phyloP scores from a whole-genome alignment of 441 rosid genomes.

The Brassica hybrid region DNA sequence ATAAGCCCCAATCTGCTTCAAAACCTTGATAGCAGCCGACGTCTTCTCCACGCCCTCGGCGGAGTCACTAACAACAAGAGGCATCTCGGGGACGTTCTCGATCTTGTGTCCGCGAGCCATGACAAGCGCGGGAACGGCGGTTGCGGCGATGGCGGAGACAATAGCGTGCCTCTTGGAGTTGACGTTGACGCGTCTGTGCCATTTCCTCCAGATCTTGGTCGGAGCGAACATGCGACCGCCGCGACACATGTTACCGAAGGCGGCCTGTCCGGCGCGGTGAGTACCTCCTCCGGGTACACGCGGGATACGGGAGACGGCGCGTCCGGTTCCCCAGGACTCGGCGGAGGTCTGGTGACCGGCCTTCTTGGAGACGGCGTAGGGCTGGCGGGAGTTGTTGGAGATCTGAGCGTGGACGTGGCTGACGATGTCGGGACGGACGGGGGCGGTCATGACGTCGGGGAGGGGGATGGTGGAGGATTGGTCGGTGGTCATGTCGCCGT shows the following conservation, averaged over 20 bases:
- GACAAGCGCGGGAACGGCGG: constrained; percentile 82
- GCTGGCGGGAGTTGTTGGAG: constrained; percentile 86
- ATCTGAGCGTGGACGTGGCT: constrained; percentile 68
- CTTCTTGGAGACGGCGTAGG: constrained; percentile 86
- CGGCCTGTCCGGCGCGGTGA: constrained; percentile 99
- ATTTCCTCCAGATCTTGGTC: constrained; percentile 96
- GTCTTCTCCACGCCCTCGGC: constrained; percentile 84
- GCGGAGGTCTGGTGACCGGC: constrained; percentile 96
- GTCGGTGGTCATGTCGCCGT: constrained; percentile 83
- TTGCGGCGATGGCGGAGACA: constrained; percentile 89
- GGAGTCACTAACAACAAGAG: constrained; percentile 71
- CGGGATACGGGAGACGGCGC: constrained; percentile 98
- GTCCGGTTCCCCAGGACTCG: constrained; percentile 76
- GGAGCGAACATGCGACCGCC: constrained; percentile 99
- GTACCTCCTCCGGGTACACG: constrained; percentile 99
- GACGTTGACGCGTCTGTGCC: constrained; percentile 89
- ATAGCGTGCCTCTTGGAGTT: constrained; percentile 86
- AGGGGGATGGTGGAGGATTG: constrained; percentile 53
- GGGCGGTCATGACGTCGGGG: constrained; percentile 79
- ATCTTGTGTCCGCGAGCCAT: constrained; percentile 93
- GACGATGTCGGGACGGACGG: constrained; percentile 82
- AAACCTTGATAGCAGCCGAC: constrained; percentile 69
- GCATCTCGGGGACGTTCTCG: constrained; percentile 87
- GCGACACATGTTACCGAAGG: constrained; percentile 99
- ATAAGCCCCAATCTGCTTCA: constrained; percentile 82